A percentile compares a stretch with the other conserved stretches of the same genome.
Conservation (phyloP, 176 grass and related monocot genomes). For the Alloteropsis semialata region DNA sequence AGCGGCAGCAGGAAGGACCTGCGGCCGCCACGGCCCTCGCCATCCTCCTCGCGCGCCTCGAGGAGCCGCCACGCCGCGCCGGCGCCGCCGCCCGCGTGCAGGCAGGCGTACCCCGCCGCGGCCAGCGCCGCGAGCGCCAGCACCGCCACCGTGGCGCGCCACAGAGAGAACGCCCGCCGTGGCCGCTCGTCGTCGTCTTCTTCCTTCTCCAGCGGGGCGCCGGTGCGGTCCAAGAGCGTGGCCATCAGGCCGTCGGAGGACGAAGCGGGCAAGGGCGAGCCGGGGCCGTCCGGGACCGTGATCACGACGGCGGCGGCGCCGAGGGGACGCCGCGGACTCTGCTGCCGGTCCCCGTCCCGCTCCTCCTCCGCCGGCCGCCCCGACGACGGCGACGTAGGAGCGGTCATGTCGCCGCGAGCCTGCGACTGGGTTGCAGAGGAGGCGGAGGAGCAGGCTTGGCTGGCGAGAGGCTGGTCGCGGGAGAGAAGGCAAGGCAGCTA, state of each 20-base stretch:
- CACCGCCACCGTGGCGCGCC: slow-evolving; percentile 22
- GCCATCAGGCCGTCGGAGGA: not conserved
- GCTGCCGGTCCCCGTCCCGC: not conserved
- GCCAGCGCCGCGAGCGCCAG: slow-evolving; percentile 34
- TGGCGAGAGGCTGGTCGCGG: not conserved
- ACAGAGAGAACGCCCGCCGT: not conserved
- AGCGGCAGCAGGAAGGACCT: slow-evolving; percentile 72
- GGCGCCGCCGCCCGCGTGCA: not conserved
- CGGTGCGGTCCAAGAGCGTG: not conserved
- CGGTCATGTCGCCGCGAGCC: slow-evolving; percentile 1
- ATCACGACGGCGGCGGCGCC: slow-evolving; percentile 55
- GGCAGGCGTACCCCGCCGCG: slow-evolving; percentile 38
- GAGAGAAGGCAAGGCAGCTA: not conserved
- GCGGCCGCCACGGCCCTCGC: not conserved
- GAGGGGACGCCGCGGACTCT: not conserved
- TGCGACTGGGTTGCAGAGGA: not conserved
- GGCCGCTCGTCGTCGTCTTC: not conserved
- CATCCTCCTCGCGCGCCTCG: not conserved
- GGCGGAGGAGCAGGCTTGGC: not conserved
- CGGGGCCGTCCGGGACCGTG: slow-evolving; percentile 20
- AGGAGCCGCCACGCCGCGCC: slow-evolving; percentile 30
- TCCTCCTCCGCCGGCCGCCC: not conserved
- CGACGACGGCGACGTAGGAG: not conserved
- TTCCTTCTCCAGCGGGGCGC: not conserved
- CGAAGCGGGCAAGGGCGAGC: slow-evolving; percentile 14